Evolutionary conservation across 2,329 filamentous ascomycete genomes (phyloP).

Genomic region (Monilinia vaccinii-corymbosi): DNA sequence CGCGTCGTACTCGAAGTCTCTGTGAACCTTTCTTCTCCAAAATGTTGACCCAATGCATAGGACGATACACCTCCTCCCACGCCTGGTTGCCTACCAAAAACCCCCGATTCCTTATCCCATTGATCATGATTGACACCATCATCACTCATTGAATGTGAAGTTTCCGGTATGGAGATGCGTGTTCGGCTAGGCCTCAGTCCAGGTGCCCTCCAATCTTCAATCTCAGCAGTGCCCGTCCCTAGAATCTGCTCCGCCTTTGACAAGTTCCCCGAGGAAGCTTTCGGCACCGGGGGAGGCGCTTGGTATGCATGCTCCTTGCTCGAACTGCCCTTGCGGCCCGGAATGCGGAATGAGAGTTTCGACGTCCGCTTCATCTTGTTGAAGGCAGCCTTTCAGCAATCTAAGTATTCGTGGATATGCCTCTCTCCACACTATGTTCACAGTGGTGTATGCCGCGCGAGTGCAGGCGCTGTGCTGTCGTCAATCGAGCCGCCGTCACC

Average conservation of each 20-base stretch:
- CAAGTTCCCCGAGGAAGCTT: conserved; percentile 10
- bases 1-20: conserved; percentile 29
- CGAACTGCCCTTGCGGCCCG: conserved; percentile 23
- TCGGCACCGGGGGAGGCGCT: conserved; percentile 1
- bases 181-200: conserved; percentile 32
- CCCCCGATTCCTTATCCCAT: conserved; percentile 23
- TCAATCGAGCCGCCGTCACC: background rate
- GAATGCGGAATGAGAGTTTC: conserved; percentile 31
- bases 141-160: conserved; percentile 21
- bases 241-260: conserved; percentile 29
- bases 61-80: conserved; percentile 37
- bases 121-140: conserved; percentile 19
- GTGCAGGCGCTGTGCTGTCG: conserved; percentile 5
- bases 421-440: background rate
- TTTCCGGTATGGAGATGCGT: conserved; percentile 33
- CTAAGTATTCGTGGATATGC: background rate
- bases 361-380: conserved; percentile 28
- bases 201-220: conserved; percentile 23
- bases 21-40: conserved; percentile 30
- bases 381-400: background rate
- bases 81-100: conserved; percentile 23
- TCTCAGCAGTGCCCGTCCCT: conserved; percentile 11
- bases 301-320: conserved; percentile 11
- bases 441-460: background rate
- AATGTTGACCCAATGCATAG: conserved; percentile 35